Percentiles rank a stretch among this genome's conserved stretches.
phyloP scores from a whole-genome alignment of 345 rosid genomes.

The Pistacia integerrima region DNA sequence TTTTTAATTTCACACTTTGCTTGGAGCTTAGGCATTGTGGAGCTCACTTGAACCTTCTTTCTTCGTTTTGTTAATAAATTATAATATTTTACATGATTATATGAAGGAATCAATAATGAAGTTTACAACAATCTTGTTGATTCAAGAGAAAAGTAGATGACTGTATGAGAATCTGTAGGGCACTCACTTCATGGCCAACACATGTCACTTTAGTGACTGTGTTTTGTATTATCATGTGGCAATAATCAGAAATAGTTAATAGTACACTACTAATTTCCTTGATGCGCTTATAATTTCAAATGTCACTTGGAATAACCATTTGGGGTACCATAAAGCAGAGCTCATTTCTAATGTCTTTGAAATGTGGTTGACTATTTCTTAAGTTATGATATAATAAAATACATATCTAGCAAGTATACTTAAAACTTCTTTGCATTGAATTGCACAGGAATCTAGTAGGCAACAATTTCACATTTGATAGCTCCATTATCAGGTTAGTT shows the following conservation, averaged over 20 bases:
- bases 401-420: background rate
- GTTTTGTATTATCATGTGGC: no score
- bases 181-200: no score
- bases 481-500: slow-evolving; percentile 29
- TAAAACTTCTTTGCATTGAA: background rate
- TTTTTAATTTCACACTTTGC: background rate
- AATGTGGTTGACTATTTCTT: no score
- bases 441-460: slow-evolving; percentile 37
- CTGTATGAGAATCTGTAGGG: background rate
- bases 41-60: background rate
- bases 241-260: no score
- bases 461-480: slow-evolving; percentile 40
- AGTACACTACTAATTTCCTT: no score
- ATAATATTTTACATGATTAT: background rate
- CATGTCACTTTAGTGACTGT: no score
- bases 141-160: background rate
- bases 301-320: no score
- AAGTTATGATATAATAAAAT: no score
- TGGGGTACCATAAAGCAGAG: no score
- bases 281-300: no score
- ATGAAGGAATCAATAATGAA: background rate
- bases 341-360: no score
- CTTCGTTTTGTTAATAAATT: background rate
- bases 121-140: no score
- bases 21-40: background rate